Evolutionary conservation across 805 yeast genomes (phyloP).

Genomic region (Zygoascus bituminiphila): DNA sequence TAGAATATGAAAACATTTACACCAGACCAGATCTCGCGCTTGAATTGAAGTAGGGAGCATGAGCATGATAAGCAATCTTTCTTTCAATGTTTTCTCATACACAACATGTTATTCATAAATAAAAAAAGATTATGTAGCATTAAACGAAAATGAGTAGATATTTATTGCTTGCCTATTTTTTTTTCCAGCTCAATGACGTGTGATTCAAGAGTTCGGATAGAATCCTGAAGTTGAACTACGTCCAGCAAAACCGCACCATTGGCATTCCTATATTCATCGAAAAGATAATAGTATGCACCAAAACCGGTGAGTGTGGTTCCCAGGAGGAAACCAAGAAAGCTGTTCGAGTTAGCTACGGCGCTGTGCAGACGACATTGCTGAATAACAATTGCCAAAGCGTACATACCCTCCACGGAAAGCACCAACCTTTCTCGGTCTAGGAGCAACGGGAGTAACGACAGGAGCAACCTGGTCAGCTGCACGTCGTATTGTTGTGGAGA

Average conservation of each 20-base stretch:
- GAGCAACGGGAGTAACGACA: constrained; percentile 4
- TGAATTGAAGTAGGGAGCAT: too few relatives aligned
- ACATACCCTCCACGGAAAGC: constrained; percentile 38
- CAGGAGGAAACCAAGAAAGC: constrained; percentile 64
- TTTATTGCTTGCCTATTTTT: constrained; percentile 8
- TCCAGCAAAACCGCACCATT: constrained; percentile 69
- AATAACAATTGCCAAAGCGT: too few relatives aligned
- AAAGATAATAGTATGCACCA: constrained; percentile 66
- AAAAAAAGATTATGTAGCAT: too few relatives aligned
- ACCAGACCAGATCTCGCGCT: background rate
- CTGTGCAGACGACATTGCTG: too few relatives aligned
- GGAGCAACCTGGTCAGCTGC: constrained; percentile 1
- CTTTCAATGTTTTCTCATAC: too few relatives aligned
- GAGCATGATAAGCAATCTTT: too few relatives aligned
- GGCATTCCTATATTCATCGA: constrained; percentile 69
- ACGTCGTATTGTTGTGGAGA: background rate
- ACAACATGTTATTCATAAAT: too few relatives aligned
- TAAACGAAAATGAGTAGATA: too few relatives aligned
- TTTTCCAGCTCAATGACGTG: constrained; percentile 39
- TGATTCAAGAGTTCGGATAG: constrained; percentile 58
- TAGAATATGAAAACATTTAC: background rate
- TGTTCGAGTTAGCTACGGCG: constrained; percentile 8
- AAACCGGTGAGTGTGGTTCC: constrained; percentile 71
- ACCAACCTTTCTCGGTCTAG: constrained; percentile 27
- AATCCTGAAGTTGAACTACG: constrained; percentile 58